Percentiles rank a stretch among this genome's conserved stretches.
Evolutionary conservation across 768 basidiomycete genomes (phyloP).

Genomic region (Psilocybe tampanensis): DNA sequence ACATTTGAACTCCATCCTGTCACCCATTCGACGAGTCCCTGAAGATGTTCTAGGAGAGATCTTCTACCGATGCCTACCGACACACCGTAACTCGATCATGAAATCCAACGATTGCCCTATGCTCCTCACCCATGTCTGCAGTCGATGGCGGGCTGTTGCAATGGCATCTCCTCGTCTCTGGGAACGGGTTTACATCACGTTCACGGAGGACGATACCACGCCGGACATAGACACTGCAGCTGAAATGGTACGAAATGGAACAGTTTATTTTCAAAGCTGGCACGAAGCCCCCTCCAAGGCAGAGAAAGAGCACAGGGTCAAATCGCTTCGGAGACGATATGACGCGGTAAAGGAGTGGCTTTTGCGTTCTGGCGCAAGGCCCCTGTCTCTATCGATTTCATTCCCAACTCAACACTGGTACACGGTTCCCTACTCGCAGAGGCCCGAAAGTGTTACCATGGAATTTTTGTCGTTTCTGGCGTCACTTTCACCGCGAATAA

Average conservation of each 20-base stretch:
- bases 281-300: not conserved
- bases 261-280: not conserved
- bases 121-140: not conserved
- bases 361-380: not conserved
- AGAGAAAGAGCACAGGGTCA: not conserved
- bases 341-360: conserved; percentile 2
- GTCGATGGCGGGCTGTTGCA: not conserved
- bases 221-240: too few relatives aligned
- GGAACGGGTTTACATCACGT: not conserved
- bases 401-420: not conserved
- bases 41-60: not conserved
- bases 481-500: not conserved
- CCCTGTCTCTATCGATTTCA: not conserved
- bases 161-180: not conserved
- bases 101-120: not conserved
- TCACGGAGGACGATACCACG: not conserved
- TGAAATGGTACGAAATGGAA: too few relatives aligned
- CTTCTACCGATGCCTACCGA: not conserved
- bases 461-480: not conserved
- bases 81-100: not conserved
- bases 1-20: not conserved
- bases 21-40: not conserved
- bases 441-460: not conserved
- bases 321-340: not conserved
- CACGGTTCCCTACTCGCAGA: too few relatives aligned